A percentile compares a stretch with the other conserved stretches of the same genome.
Conservation (phyloP, 106 monocot genomes). For the Apostasia shenzhenica region DNA sequence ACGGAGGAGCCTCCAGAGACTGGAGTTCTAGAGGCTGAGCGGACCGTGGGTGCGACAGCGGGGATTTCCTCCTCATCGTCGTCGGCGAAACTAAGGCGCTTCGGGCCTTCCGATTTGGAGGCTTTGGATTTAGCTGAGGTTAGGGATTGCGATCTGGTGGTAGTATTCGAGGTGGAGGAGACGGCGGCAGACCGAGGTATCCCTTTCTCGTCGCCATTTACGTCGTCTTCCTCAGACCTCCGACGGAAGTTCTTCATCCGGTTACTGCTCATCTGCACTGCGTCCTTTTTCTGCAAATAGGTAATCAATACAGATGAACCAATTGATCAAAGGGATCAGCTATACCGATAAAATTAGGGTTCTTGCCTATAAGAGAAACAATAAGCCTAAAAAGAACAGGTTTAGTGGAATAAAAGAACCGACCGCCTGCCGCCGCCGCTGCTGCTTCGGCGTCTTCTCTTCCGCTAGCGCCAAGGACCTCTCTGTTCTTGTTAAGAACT, state of each 20-base stretch:
- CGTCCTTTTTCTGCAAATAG: no score
- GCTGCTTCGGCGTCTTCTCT: no score
- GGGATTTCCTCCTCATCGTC: slow-evolving; percentile 73
- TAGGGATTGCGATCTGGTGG: slow-evolving; percentile 12
- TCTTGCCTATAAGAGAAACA: no score
- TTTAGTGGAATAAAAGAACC: no score
- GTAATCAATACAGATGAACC: no score
- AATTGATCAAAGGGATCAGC: no score
- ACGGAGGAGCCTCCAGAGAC: slow-evolving; percentile 13
- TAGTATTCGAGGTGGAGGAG: not conserved
- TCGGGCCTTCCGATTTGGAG: slow-evolving; percentile 25
- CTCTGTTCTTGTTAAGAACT: no score
- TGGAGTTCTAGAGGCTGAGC: slow-evolving; percentile 3
- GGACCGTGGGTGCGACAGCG: not conserved
- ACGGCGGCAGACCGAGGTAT: slow-evolving; percentile 4
- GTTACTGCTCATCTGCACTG: slow-evolving; percentile 29
- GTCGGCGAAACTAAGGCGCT: slow-evolving; percentile 88
- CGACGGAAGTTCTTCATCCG: slow-evolving; percentile 81
- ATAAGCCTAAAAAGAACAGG: no score
- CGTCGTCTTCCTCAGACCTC: slow-evolving; percentile 40
- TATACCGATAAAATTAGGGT: no score
- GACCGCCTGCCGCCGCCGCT: no score
- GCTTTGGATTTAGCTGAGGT: slow-evolving; percentile 9
- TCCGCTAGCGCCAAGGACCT: no score
- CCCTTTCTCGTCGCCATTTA: slow-evolving; percentile 30